These are phyloP conservation scores for Diaporthe humulicola DNA, from an alignment of 2,329 filamentous ascomycete species.

Conservation along the genomic window DNA sequence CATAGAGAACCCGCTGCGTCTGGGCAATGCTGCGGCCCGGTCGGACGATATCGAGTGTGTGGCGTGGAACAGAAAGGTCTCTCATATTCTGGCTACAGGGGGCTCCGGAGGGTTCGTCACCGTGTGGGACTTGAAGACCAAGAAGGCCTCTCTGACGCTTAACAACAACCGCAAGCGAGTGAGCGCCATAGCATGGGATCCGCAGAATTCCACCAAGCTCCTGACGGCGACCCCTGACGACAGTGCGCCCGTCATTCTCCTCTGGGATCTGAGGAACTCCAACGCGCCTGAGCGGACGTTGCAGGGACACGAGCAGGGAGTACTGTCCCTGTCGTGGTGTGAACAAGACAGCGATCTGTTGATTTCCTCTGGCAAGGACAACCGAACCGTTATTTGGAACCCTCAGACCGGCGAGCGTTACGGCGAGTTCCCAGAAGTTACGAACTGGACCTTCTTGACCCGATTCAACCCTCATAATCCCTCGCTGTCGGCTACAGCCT, in stretches of 20 bases:
- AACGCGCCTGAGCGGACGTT: constrained; percentile 92
- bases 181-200: constrained; percentile 97
- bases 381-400: constrained; percentile 96
- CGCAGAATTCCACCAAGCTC: constrained; percentile 93
- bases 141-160: constrained; percentile 95
- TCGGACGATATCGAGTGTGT: constrained; percentile 96
- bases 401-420: constrained; percentile 88
- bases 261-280: constrained; percentile 97
- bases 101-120: constrained; percentile 95
- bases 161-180: constrained; percentile 97
- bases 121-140: constrained; percentile 98
- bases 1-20: constrained; percentile 85
- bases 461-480: constrained; percentile 95
- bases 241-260: constrained; percentile 85
- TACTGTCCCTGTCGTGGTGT: constrained; percentile 96
- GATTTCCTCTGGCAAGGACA: constrained; percentile 96
- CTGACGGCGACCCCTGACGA: constrained; percentile 93
- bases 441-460: constrained; percentile 99
- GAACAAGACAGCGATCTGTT: constrained; percentile 89
- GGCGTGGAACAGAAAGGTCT: constrained; percentile 98
- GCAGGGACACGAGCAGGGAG: constrained; percentile 92
- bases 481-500: constrained; percentile 91
- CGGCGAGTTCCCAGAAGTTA: constrained; percentile 95
- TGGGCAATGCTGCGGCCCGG: constrained; percentile 89
- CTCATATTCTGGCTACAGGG: constrained; percentile 95